A percentile compares a stretch with the other conserved stretches of the same genome.
Conservation (phyloP, 192 early-diverging fungal genomes). For the Entomortierella beljakovae region DNA sequence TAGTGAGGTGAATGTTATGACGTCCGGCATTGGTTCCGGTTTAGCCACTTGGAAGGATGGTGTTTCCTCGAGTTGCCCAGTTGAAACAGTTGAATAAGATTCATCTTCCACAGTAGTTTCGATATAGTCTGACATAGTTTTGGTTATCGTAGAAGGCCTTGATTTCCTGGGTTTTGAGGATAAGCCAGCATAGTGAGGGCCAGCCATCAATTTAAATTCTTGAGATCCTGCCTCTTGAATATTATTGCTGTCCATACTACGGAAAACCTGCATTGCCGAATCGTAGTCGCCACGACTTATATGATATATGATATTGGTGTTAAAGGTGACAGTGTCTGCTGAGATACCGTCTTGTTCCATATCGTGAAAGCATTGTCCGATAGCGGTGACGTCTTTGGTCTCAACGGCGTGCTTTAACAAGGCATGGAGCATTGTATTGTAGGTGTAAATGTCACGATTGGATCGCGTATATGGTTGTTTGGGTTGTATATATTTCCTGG, state of each 20-base stretch:
- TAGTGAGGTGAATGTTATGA: conserved; percentile 34
- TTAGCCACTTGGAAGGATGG: not conserved
- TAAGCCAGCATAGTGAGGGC: not conserved
- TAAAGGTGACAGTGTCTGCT: conserved; percentile 49
- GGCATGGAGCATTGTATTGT: conserved; percentile 53
- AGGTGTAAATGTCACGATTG: conserved; percentile 45
- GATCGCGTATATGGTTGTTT: conserved; percentile 6
- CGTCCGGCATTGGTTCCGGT: conserved; percentile 19
- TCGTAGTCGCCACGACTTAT: conserved; percentile 30
- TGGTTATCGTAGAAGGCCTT: not conserved
- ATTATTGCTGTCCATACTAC: conserved; percentile 32
- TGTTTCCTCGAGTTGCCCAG: not conserved
- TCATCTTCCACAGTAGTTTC: too few species aligned
- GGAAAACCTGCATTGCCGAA: conserved; percentile 38
- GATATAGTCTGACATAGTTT: not conserved
- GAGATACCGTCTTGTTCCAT: conserved; percentile 46
- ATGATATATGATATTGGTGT: conserved; percentile 52
- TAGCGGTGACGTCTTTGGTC: conserved; percentile 37
- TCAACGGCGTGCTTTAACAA: conserved; percentile 41
- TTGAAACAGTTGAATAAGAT: not conserved
- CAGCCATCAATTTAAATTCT: not conserved
- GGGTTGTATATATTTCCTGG: not conserved
- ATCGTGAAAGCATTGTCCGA: conserved; percentile 49
- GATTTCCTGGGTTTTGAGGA: conserved; percentile 6
- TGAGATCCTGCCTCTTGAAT: not conserved